Percentiles rank a stretch among this genome's conserved stretches.
These are phyloP conservation scores for Amanita rubescens DNA, from an alignment of 768 basidiomycete genomes.

Conservation along the genomic window DNA sequence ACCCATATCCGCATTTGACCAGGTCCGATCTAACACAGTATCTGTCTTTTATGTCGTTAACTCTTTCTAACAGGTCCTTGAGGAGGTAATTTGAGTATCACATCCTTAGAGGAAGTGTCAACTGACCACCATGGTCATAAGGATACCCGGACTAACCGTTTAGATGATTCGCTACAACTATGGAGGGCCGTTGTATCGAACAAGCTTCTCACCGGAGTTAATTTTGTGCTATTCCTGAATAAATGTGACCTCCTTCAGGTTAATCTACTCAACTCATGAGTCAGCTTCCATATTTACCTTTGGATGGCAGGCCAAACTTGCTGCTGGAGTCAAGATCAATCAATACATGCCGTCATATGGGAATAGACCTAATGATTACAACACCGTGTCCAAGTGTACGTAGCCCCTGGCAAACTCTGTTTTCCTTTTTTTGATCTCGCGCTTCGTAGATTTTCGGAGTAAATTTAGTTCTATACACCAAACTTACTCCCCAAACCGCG, in stretches of 20 bases:
- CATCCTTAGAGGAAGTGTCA: too few relatives aligned
- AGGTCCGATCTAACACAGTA: conserved; percentile 27
- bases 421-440: conserved; percentile 4
- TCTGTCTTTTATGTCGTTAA: conserved; percentile 5
- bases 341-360: conserved; percentile 67
- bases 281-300: not conserved
- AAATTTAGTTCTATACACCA: conserved; percentile 71
- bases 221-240: conserved; percentile 76
- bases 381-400: conserved; percentile 68
- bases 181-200: conserved; percentile 73
- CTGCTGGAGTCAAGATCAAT: conserved; percentile 64
- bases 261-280: conserved; percentile 11
- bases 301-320: conserved; percentile 54
- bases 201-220: conserved; percentile 64
- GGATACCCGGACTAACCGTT: conserved; percentile 68
- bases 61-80: conserved; percentile 38
- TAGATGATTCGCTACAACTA: conserved; percentile 71
- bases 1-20: conserved; percentile 84
- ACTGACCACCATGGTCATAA: conserved; percentile 19
- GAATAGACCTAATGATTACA: conserved; percentile 73
- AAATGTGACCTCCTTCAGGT: conserved; percentile 75
- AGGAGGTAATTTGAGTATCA: conserved; percentile 43
- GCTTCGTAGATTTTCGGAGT: conserved; percentile 47
- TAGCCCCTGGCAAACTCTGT: conserved; percentile 7
- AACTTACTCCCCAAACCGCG: conserved; percentile 57